Base-by-base conservation (phyloP, 768 basidiomycete species). In the Clathrus columnatus region DNA sequence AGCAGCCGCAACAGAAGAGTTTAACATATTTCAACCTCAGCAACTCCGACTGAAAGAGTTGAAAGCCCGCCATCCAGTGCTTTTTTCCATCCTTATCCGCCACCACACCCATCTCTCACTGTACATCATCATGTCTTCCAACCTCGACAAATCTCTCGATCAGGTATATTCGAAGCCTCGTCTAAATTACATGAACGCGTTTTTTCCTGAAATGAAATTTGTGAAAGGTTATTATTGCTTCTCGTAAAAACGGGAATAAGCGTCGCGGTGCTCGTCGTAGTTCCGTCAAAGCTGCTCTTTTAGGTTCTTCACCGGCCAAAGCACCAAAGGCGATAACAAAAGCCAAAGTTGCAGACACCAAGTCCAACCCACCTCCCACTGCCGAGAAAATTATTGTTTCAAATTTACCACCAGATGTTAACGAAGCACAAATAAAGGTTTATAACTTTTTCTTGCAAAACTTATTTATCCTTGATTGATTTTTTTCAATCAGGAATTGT, bases 301-400 rank as follows among this genome's bases (percentile, higher is more conserved):
- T 73, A 84, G 63, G 70, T 87, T 48, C 74, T 89, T 48, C 54
- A 20, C 87, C 87, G 18, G 80, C 66, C 43, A 53, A 30, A 41
- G 61, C 80, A 1, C 69, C 63, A 10, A 44, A 23, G n/a, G 61
- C 72, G 54, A 73, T 73, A 28, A 79, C 83, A 6, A 71, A 82
- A 23, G 51, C 43, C 18, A 61, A 63, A 52, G 59, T 57, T 44
- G 60, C 64, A 11, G 64, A 69, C 6, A 62, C 76, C 10, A 59
- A 76, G 47, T 66, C 74, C 5, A 54, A 68, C 18, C 56, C 60
- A 5, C 48, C 58, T 30, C 68, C 67, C 17, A 57, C 67, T 0
- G 77, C 90, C 1, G 84, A 89, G 68, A 98, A 97, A 75, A 94
- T 98, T 61, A 91, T 98, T 63, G 91, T 99, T 53, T 91, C 89